phyloP scores from a whole-genome alignment of 345 rosid species.

The Viola odorata region DNA sequence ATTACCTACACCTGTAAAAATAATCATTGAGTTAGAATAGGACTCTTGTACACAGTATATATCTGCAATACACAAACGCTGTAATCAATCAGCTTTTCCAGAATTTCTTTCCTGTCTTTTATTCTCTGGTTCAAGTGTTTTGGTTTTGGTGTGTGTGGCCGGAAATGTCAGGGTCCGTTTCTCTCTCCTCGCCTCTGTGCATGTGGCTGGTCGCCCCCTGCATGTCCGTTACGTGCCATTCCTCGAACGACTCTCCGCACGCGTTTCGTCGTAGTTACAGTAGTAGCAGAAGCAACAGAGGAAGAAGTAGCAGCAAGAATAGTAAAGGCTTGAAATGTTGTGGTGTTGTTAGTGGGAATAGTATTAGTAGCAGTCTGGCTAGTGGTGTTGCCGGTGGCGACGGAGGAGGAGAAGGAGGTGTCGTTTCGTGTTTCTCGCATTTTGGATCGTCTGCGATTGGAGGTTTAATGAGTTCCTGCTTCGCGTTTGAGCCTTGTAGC shows the following conservation, averaged over 20 bases:
- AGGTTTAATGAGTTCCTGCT: slow-evolving; percentile 48
- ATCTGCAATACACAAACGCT: no score
- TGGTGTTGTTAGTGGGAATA: no score
- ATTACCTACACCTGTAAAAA: no score
- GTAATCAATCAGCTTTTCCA: no score
- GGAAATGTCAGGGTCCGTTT: slow-evolving; percentile 24
- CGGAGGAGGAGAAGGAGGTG: neutral
- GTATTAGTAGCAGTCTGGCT: neutral
- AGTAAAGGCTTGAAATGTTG: neutral
- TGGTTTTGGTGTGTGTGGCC: no score
- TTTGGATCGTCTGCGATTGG: slow-evolving; percentile 40
- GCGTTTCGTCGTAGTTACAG: slow-evolving; percentile 9
- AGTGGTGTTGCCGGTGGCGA: slow-evolving; percentile 5
- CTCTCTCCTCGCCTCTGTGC: slow-evolving; percentile 64
- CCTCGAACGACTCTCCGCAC: slow-evolving; percentile 14
- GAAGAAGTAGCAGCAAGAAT: neutral
- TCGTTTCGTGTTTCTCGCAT: slow-evolving; percentile 25
- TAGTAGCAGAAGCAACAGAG: neutral
- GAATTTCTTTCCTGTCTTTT: no score
- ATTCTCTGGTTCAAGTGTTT: no score
- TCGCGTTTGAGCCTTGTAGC: slow-evolving; percentile 64
- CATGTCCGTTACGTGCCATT: slow-evolving; percentile 63
- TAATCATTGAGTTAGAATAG: no score
- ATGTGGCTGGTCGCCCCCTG: slow-evolving; percentile 84
- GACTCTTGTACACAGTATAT: no score